Evolutionary conservation across 106 monocot genomes (phyloP).

Genomic region (Allium fistulosum): DNA sequence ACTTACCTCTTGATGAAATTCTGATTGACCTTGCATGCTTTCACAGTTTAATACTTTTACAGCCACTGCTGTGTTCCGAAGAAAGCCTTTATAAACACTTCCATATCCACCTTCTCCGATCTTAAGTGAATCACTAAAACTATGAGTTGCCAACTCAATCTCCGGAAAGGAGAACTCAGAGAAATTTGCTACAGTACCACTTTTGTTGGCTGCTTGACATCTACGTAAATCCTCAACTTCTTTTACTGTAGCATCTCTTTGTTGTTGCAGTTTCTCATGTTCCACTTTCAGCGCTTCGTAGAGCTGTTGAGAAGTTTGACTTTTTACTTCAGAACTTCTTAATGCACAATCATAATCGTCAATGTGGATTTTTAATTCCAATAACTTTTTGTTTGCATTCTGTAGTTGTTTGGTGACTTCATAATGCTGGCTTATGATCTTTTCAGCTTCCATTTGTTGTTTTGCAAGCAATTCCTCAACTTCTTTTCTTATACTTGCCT

Average conservation of each 20-base stretch:
- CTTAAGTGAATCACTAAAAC: conserved; percentile 24
- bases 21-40: conserved; percentile 16
- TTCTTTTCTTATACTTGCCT: conserved; percentile 36
- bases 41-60: conserved; percentile 29
- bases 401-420: conserved; percentile 23
- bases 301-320: conserved; percentile 12
- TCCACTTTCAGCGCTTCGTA: conserved; percentile 30
- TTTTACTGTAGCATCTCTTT: conserved; percentile 24
- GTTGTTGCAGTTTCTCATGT: conserved; percentile 16
- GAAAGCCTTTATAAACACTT: conserved; percentile 38
- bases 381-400: conserved; percentile 13
- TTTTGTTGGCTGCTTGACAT: conserved; percentile 1
- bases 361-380: conserved; percentile 21
- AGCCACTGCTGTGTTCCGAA: conserved; percentile 34
- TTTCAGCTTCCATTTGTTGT: conserved; percentile 30
- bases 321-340: conserved; percentile 38
- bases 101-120: conserved; percentile 48
- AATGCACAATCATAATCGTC: conserved; percentile 20
- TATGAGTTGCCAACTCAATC: conserved; percentile 28
- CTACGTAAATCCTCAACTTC: conserved; percentile 21
- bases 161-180: conserved; percentile 34
- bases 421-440: conserved; percentile 23
- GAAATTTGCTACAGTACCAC: conserved; percentile 2
- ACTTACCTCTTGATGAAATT: conserved; percentile 48
- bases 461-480: conserved; percentile 29